A percentile compares a stretch with the other conserved stretches of the same genome.
Evolutionary conservation across 352 stramenopile genomes (phyloP).

Genomic region (Aphanomyces cochlioides): DNA sequence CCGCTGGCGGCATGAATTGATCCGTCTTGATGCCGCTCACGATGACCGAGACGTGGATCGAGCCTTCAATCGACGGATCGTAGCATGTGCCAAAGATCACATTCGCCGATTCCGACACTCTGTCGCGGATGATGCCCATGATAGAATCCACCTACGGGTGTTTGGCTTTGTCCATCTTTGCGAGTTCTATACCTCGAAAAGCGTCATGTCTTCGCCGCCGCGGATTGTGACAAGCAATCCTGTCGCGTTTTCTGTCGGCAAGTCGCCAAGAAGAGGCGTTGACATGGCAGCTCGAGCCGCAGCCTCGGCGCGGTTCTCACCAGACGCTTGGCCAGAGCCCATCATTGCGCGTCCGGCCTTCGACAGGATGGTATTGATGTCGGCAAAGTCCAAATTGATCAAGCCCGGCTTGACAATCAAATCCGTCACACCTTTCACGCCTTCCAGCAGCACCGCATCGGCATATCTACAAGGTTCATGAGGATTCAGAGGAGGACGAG

Average conservation of each 20-base stretch:
- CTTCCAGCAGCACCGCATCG: constrained; percentile 94
- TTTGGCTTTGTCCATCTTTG: background rate
- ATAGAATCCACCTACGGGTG: constrained; percentile 56
- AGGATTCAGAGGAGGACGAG: constrained; percentile 34
- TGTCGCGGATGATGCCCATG: constrained; percentile 82
- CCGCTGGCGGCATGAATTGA: constrained; percentile 63
- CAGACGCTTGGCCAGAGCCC: constrained; percentile 73
- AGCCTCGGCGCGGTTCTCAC: constrained; percentile 81
- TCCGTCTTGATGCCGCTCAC: constrained; percentile 86
- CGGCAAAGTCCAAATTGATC: constrained; percentile 98
- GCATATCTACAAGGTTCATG: constrained; percentile 37
- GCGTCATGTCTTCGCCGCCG: constrained; percentile 89
- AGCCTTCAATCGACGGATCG: constrained; percentile 72
- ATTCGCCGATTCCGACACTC: constrained; percentile 78
- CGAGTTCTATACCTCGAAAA: constrained; percentile 64
- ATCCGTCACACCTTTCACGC: constrained; percentile 94
- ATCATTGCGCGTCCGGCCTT: constrained; percentile 94
- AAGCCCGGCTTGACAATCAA: constrained; percentile 94
- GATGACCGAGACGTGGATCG: constrained; percentile 85
- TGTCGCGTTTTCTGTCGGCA: constrained; percentile 90
- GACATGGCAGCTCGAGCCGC: constrained; percentile 93
- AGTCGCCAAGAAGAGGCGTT: constrained; percentile 90
- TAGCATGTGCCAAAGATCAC: constrained; percentile 89
- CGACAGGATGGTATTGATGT: constrained; percentile 94
- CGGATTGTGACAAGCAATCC: constrained; percentile 95